A percentile compares a stretch with the other conserved stretches of the same genome.
Conservation (phyloP, 140 eudicot genomes). For the Oenanthe javanica region DNA sequence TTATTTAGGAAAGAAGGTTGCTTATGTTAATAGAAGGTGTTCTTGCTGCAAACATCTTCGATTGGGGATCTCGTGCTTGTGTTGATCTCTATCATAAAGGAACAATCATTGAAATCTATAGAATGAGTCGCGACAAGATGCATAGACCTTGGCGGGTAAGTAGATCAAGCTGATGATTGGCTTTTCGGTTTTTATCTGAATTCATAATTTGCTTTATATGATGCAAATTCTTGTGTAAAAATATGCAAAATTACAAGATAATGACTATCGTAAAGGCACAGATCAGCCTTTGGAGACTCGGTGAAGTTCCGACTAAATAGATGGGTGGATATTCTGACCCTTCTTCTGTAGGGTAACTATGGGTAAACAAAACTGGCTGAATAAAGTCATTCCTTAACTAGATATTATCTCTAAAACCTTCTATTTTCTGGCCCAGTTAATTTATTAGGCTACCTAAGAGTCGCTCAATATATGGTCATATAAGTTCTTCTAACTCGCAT, state of each 20-base stretch:
- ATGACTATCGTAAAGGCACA: not conserved
- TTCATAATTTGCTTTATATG: not conserved
- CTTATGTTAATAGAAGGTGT: slow-evolving; percentile 91
- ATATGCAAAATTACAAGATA: not conserved
- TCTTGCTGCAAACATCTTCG: slow-evolving; percentile 97
- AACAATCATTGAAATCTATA: slow-evolving; percentile 87
- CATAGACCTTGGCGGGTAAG: slow-evolving; percentile 97
- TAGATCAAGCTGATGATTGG: slow-evolving; percentile 4
- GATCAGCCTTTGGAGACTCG: not conserved
- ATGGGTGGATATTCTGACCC: not conserved
- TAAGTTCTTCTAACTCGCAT: not conserved
- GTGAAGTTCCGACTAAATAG: not conserved
- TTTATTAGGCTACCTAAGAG: too few relatives aligned
- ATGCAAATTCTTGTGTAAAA: not conserved
- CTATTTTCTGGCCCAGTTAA: too few relatives aligned
- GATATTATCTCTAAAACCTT: too few relatives aligned
- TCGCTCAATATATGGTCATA: too few relatives aligned
- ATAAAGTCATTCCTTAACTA: too few relatives aligned
- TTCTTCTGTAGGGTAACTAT: not conserved
- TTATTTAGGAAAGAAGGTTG: slow-evolving; percentile 64
- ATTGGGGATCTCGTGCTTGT: slow-evolving; percentile 99
- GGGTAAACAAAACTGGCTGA: not conserved
- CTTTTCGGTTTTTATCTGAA: not conserved
- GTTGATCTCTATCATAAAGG: slow-evolving; percentile 98
- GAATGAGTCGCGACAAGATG: slow-evolving; percentile 98